Percentiles rank a stretch among this genome's conserved stretches.
phyloP scores from a whole-genome alignment of 345 rosid genomes.

The Hirschfeldia incana region DNA sequence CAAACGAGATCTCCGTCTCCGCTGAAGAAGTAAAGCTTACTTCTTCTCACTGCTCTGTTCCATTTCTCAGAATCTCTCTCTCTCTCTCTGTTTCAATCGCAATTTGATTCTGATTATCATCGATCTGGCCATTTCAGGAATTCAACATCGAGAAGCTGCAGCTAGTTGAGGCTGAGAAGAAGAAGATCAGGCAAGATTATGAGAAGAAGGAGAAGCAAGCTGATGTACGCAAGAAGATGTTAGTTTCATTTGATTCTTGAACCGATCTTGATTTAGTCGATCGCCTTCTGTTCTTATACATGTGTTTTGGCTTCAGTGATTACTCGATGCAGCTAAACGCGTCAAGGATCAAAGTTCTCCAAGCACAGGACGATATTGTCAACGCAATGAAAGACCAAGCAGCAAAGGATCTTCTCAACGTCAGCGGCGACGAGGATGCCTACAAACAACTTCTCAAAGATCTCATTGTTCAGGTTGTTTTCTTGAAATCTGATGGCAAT shows the following conservation, averaged over 20 bases:
- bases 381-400: slow-evolving; percentile 88
- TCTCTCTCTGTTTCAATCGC: neutral
- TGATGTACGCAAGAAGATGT: slow-evolving; percentile 96
- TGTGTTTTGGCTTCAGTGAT: slow-evolving; percentile 55
- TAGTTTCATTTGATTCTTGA: slow-evolving; percentile 25
- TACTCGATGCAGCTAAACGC: slow-evolving; percentile 99
- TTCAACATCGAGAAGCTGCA: slow-evolving; percentile 98
- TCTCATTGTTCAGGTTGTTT: slow-evolving; percentile 87
- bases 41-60: neutral
- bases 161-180: slow-evolving; percentile 97
- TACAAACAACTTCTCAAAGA: slow-evolving; percentile 70
- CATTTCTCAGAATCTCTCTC: neutral
- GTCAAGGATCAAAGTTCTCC: slow-evolving; percentile 97
- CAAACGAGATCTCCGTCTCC: slow-evolving; percentile 94
- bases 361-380: slow-evolving; percentile 95
- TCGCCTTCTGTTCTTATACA: neutral
- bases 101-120: slow-evolving; percentile 3
- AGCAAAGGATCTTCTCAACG: slow-evolving; percentile 79
- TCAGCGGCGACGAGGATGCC: slow-evolving; percentile 56
- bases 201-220: slow-evolving; percentile 99
- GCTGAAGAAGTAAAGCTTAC: slow-evolving; percentile 74
- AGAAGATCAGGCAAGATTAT: slow-evolving; percentile 96
- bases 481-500: neutral
- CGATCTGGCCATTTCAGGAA: slow-evolving; percentile 49
- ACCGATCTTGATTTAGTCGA: neutral